These are phyloP conservation scores for Gracilaria domingensis DNA, from an alignment of 23 red algal species.

Conservation along the genomic window DNA sequence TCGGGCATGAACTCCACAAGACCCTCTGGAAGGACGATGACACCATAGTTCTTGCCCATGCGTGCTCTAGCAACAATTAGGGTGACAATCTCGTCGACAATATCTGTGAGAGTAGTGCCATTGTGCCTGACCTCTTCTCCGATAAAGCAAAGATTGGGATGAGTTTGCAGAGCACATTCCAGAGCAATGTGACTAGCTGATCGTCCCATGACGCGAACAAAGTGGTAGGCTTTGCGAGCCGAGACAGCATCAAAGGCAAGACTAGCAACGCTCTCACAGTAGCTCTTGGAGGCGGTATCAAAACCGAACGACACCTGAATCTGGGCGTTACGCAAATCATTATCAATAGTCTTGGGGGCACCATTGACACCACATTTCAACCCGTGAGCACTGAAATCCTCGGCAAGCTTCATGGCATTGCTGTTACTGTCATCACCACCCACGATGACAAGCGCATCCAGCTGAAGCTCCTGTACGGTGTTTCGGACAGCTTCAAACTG, in stretches of 20 bases:
- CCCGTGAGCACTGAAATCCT: constrained; percentile 80
- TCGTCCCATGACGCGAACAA: constrained; percentile 95
- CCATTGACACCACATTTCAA: constrained; percentile 86
- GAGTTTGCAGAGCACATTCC: constrained; percentile 94
- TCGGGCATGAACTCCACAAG: constrained; percentile 99
- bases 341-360: constrained; percentile 97
- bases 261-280: constrained; percentile 86
- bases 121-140: constrained; percentile 96
- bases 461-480: constrained; percentile 68
- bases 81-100: constrained; percentile 80
- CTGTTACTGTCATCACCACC: constrained; percentile 98
- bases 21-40: constrained; percentile 97
- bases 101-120: constrained; percentile 65
- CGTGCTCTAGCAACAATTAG: constrained; percentile 71
- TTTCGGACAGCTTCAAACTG: constrained; percentile 83
- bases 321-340: constrained; percentile 89
- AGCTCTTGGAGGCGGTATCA: constrained; percentile 92
- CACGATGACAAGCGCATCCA: constrained; percentile 95
- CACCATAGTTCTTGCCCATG: constrained; percentile 89
- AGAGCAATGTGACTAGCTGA: constrained; percentile 96
- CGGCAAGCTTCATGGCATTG: constrained; percentile 94
- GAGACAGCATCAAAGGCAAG: constrained; percentile 95
- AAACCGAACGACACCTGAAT: constrained; percentile 96
- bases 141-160: constrained; percentile 96
- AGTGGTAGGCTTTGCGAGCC: constrained; percentile 94